Base-by-base conservation (phyloP, 2,329 filamentous ascomycete genomes). In the Arthroderma sp. region DNA sequence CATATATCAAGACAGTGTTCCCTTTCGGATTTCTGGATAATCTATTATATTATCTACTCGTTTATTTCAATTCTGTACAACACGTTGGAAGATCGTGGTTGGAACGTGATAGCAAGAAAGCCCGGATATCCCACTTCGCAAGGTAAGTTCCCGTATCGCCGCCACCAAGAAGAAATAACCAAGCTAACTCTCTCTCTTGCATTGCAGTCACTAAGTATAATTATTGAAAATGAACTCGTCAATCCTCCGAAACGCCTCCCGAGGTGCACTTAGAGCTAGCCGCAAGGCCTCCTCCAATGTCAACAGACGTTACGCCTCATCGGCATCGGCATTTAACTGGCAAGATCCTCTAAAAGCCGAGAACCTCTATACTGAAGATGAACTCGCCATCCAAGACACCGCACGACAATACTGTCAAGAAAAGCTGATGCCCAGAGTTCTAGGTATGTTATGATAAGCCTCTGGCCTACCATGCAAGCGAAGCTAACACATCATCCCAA, bases 331-430 rank as follows among this genome's bases (percentile, higher is more conserved):
- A 29, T 96, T 95, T 63, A 80, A 94, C 63, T 98, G 91, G 89
- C 77, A 91, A 62, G 91, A 98, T 60, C 88, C 91, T 15, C 71
- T 98, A 47, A 75, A 74, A 28, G 73, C 81, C 32, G 80, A 78
- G 56, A 82, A 78, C 57, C 68, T 94, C 38, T 75, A 87, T 57
- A 94, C 87, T 1, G 85, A 94, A 53, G 91, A 98, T 48, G 91
- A 98, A 65, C 61, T 86, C 52, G 86, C 88, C 9, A 89, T 98
- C 53, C 74, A 83, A 36, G 86, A 95, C 56, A 94, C 86, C 4
- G 89, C 89, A 31, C 84, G 94, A 65, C 77, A 85, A 49, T 98
- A 96, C 60, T 96, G 88, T 61, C 89, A 96, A 64, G 88, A 96
- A 62, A 77, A 78, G 48, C 72, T 98, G 68, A 70, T 84, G 36